These are phyloP conservation scores for Lodderomyces margitis DNA, from an alignment of 1,139 yeast species.

Conservation along the genomic window DNA sequence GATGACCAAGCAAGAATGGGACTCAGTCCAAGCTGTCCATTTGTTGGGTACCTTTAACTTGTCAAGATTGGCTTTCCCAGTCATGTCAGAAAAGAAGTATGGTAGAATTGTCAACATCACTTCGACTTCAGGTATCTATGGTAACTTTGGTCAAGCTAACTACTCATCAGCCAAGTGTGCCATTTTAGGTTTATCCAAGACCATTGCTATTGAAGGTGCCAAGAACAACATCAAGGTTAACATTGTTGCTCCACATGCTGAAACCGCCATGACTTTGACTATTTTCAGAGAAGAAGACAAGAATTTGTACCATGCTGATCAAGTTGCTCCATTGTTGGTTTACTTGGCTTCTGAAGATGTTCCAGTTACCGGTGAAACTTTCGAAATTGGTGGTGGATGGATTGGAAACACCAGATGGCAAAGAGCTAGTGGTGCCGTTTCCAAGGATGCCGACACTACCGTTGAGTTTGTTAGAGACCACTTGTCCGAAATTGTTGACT, in stretches of 20 bases:
- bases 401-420: constrained; percentile 94
- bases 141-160: constrained; percentile 96
- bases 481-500: constrained; percentile 67
- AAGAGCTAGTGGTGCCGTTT: constrained; percentile 82
- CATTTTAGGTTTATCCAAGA: constrained; percentile 77
- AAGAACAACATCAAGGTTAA: constrained; percentile 74
- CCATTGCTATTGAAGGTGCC: constrained; percentile 88
- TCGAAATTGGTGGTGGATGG: constrained; percentile 82
- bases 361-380: constrained; percentile 46
- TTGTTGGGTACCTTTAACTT: constrained; percentile 78
- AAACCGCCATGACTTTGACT: constrained; percentile 93
- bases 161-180: constrained; percentile 94
- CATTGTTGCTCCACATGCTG: constrained; percentile 95
- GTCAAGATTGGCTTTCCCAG: constrained; percentile 92
- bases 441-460: constrained; percentile 50
- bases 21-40: constrained; percentile 77
- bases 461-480: constrained; percentile 73
- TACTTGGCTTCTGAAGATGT: constrained; percentile 72
- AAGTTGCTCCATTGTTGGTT: constrained; percentile 88
- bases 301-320: constrained; percentile 82
- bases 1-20: constrained; percentile 85
- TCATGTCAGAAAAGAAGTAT: constrained; percentile 69
- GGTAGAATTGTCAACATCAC: constrained; percentile 89
- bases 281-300: constrained; percentile 74
- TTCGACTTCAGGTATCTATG: constrained; percentile 95